A percentile compares a stretch with the other conserved stretches of the same genome.
Conservation (phyloP, 2,329 filamentous ascomycete genomes). For the Rosellinia necatrix region DNA sequence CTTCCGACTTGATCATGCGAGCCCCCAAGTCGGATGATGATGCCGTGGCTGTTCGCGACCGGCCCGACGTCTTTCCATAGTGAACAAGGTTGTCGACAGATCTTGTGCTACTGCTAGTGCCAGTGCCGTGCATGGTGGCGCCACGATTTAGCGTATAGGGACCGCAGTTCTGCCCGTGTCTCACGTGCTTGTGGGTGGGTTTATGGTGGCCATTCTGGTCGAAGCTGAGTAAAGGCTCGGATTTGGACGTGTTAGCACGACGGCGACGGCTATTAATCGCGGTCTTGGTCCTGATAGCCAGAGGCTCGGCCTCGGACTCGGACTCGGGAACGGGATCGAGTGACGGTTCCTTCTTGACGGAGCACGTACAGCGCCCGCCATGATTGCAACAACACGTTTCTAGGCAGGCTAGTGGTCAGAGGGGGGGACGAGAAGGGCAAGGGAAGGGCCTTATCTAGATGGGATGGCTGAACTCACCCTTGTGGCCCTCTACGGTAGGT, state of each 20-base stretch:
- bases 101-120: slow-evolving; percentile 48
- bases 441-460: too few species aligned
- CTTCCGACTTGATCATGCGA: slow-evolving; percentile 64
- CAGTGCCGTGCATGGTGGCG: slow-evolving; percentile 48
- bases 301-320: slow-evolving; percentile 57
- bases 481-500: slow-evolving; percentile 61
- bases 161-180: slow-evolving; percentile 64
- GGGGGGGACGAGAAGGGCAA: background rate
- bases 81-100: slow-evolving; percentile 51
- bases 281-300: slow-evolving; percentile 47
- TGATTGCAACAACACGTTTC: slow-evolving; percentile 74
- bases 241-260: slow-evolving; percentile 65
- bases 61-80: slow-evolving; percentile 45
- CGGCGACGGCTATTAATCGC: slow-evolving; percentile 51
- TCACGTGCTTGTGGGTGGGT: slow-evolving; percentile 63
- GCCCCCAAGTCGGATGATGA: slow-evolving; percentile 50
- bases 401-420: slow-evolving; percentile 42
- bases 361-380: slow-evolving; percentile 68
- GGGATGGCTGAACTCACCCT: slow-evolving; percentile 51
- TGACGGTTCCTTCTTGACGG: slow-evolving; percentile 64
- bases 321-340: slow-evolving; percentile 69
- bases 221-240: slow-evolving; percentile 62
- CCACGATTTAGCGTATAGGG: slow-evolving; percentile 65
- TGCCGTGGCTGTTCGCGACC: slow-evolving; percentile 42
- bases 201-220: slow-evolving; percentile 70